These are phyloP conservation scores for Aeminium ludgeri DNA, from an alignment of 495 filamentous ascomycete species.

Conservation along the genomic window DNA sequence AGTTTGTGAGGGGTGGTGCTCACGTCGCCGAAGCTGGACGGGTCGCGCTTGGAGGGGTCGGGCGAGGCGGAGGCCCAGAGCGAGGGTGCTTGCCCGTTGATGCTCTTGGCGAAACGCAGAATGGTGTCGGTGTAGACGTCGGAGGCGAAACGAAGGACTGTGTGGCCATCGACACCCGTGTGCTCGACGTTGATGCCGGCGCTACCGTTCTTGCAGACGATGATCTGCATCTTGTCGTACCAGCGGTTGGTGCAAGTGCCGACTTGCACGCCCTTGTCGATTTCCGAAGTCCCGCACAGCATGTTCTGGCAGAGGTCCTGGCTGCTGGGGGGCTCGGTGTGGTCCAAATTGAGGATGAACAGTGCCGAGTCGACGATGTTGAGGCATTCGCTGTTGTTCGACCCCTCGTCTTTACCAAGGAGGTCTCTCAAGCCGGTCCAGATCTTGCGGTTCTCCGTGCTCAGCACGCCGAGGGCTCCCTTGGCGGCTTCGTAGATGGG, in stretches of 20 bases:
- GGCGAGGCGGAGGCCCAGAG: slow-evolving; percentile 84
- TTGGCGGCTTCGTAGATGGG: slow-evolving; percentile 90
- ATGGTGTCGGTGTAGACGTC: slow-evolving; percentile 98
- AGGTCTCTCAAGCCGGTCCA: slow-evolving; percentile 89
- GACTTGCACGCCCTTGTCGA: slow-evolving; percentile 85
- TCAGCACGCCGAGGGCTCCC: slow-evolving; percentile 80
- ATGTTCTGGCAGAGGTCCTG: slow-evolving; percentile 88
- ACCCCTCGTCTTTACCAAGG: slow-evolving; percentile 65
- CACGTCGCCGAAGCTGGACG: slow-evolving; percentile 83
- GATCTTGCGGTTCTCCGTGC: slow-evolving; percentile 88
- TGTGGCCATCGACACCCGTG: slow-evolving; percentile 94
- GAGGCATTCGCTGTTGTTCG: slow-evolving; percentile 89
- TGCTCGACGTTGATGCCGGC: slow-evolving; percentile 99
- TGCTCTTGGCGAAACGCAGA: slow-evolving; percentile 83
- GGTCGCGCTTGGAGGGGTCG: slow-evolving; percentile 87
- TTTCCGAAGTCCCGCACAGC: slow-evolving; percentile 87
- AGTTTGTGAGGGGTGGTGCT: slow-evolving; percentile 88
- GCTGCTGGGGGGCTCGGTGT: slow-evolving; percentile 63
- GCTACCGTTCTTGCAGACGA: slow-evolving; percentile 95
- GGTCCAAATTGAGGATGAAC: slow-evolving; percentile 83
- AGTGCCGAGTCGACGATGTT: slow-evolving; percentile 88
- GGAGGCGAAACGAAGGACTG: slow-evolving; percentile 85
- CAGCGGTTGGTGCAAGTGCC: slow-evolving; percentile 96
- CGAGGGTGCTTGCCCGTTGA: slow-evolving; percentile 85
- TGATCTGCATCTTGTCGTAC: slow-evolving; percentile 99